phyloP scores from a whole-genome alignment of 805 yeast genomes.

The Saturnispora galanensis region DNA sequence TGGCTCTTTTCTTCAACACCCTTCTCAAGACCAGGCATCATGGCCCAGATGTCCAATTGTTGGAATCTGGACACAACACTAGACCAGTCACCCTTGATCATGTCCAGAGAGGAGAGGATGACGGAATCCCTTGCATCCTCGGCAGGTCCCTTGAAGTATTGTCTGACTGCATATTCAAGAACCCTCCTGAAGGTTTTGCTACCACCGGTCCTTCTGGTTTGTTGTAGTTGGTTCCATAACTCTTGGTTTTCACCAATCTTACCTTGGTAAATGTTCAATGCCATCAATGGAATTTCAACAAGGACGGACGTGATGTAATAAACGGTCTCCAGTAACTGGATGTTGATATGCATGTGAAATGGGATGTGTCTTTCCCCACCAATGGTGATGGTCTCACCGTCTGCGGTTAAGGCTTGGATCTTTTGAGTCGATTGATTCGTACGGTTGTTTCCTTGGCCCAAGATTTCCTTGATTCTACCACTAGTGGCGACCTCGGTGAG shows the following conservation, averaged over 20 bases:
- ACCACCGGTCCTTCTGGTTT: constrained; percentile 11
- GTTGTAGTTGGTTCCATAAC: constrained; percentile 11
- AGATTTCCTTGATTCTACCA: constrained; percentile 77
- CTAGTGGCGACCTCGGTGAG: constrained; percentile 83
- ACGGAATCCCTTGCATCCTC: constrained; percentile 92
- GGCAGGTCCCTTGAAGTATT: constrained; percentile 94
- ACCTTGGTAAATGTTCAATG: constrained; percentile 33
- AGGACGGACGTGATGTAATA: constrained; percentile 84
- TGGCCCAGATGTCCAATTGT: constrained; percentile 73
- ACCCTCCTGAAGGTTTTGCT: constrained; percentile 78
- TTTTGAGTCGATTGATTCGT: constrained; percentile 52
- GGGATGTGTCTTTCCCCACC: constrained; percentile 70
- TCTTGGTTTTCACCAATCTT: constrained; percentile 11
- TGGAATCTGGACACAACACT: constrained; percentile 61
- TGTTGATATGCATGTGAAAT: constrained; percentile 95
- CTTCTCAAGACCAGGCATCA: constrained; percentile 39
- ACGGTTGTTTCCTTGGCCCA: constrained; percentile 66
- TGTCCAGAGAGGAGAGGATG: constrained; percentile 82
- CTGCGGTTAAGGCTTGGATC: constrained; percentile 20
- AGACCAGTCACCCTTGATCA: constrained; percentile 86
- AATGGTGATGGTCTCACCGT: constrained; percentile 9
- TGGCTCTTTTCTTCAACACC: constrained; percentile 25
- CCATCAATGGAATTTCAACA: constrained; percentile 86
- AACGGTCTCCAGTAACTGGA: constrained; percentile 89
- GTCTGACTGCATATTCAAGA: constrained; percentile 88